These are phyloP conservation scores for Saccharum hybrid DNA, from an alignment of 202 grass and related monocot species.

Conservation along the genomic window DNA sequence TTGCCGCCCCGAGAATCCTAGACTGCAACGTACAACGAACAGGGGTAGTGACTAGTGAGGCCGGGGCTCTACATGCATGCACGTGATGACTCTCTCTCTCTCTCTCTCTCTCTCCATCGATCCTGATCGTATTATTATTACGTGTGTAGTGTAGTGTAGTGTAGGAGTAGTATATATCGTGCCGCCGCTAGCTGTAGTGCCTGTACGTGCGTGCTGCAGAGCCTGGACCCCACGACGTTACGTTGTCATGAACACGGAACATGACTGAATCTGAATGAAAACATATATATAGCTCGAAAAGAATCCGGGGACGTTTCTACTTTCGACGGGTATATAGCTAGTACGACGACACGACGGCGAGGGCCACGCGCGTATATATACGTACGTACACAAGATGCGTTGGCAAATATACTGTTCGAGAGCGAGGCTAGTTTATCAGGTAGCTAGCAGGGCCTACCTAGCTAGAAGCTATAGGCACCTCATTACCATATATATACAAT, in stretches of 20 bases:
- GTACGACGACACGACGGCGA: not conserved
- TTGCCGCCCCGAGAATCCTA: conserved; percentile 44
- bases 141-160: no score
- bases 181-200: no score
- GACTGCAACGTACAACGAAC: not conserved
- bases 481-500: not conserved
- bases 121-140: conserved; percentile 6
- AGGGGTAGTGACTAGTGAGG: not conserved
- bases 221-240: not conserved
- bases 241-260: not conserved
- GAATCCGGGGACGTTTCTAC: not conserved
- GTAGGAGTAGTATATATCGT: not conserved
- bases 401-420: conserved; percentile 29
- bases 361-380: not conserved
- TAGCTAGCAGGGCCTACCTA: not conserved
- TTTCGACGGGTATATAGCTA: not conserved
- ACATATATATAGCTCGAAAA: conserved; percentile 21
- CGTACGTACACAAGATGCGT: conserved; percentile 11
- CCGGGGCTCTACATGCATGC: not conserved
- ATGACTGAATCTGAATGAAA: not conserved
- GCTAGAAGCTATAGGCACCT: not conserved
- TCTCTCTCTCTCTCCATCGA: not conserved
- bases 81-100: conserved; percentile 14
- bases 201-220: not conserved
- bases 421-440: not conserved